Percentiles rank a stretch among this genome's conserved stretches.
Evolutionary conservation across 345 rosid genomes (phyloP).

Genomic region (Euphorbia tirucalli): DNA sequence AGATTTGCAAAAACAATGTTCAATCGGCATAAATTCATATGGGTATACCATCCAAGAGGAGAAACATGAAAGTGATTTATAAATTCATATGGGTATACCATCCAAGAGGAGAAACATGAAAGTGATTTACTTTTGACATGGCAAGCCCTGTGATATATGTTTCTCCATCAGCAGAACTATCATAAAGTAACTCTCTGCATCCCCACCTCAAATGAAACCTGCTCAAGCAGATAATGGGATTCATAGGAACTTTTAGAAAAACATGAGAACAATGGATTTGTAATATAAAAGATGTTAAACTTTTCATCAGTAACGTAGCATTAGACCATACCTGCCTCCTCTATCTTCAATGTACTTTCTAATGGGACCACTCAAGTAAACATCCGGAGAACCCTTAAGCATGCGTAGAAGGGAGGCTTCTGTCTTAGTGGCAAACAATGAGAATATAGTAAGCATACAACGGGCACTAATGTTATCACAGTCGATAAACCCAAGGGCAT

Average conservation of each 20-base stretch:
- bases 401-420: slow-evolving; percentile 96
- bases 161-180: slow-evolving; percentile 59
- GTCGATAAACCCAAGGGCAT: slow-evolving; percentile 97
- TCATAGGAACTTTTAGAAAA: background rate
- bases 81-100: too few relatives aligned
- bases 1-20: too few relatives aligned
- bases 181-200: slow-evolving; percentile 80
- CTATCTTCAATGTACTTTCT: slow-evolving; percentile 76
- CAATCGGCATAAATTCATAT: too few relatives aligned
- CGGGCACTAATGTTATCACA: slow-evolving; percentile 99
- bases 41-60: background rate
- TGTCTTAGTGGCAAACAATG: slow-evolving; percentile 97
- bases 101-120: slow-evolving; percentile 3
- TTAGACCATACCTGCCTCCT: slow-evolving; percentile 73
- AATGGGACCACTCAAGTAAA: slow-evolving; percentile 89
- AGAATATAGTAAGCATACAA: slow-evolving; percentile 98
- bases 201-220: slow-evolving; percentile 99
- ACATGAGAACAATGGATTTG: background rate
- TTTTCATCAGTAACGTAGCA: slow-evolving; percentile 2
- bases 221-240: slow-evolving; percentile 32
- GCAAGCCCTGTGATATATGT: slow-evolving; percentile 78
- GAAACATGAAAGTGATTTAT: slow-evolving; percentile 26
- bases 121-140: slow-evolving; percentile 67
- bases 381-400: slow-evolving; percentile 99
- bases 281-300: background rate